Evolutionary conservation across 2,329 filamentous ascomycete genomes (phyloP).

Genomic region (Ceratocystis destructans): DNA sequence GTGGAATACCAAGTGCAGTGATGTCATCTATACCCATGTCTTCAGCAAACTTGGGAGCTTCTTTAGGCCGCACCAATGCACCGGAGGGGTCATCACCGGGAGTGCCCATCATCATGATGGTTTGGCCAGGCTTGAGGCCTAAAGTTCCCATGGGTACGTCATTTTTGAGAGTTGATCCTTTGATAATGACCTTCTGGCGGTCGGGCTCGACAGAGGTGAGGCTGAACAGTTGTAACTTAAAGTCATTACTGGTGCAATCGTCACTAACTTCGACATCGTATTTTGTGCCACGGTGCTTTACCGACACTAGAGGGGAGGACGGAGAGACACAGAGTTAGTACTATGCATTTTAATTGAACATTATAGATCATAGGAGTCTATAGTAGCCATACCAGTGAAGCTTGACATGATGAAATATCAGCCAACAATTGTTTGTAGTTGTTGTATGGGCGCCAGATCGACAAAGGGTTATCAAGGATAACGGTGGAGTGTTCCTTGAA

Average conservation of each 20-base stretch:
- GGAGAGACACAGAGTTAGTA: background rate
- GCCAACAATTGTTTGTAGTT: background rate
- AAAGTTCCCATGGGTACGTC: conserved; percentile 76
- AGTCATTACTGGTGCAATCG: conserved; percentile 70
- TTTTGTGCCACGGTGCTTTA: conserved; percentile 92
- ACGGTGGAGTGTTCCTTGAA: background rate
- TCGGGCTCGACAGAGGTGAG: conserved; percentile 92
- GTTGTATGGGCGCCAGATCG: background rate
- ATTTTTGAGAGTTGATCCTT: conserved; percentile 90
- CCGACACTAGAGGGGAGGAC: conserved; percentile 48
- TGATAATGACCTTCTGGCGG: conserved; percentile 89
- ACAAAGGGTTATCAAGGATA: background rate
- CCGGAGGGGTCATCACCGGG: conserved; percentile 49
- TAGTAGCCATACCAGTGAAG: conserved; percentile 7
- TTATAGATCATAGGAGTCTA: background rate
- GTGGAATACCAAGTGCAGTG: conserved; percentile 66
- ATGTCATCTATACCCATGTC: conserved; percentile 95
- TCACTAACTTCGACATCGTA: conserved; percentile 88
- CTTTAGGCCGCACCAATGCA: conserved; percentile 57
- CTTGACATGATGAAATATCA: background rate
- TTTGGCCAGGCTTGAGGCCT: conserved; percentile 71
- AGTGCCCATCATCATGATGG: conserved; percentile 94
- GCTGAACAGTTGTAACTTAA: conserved; percentile 93
- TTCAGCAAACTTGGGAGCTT: conserved; percentile 77
- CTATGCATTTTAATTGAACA: background rate